Base-by-base conservation (phyloP, 2,329 filamentous ascomycete species). In the Fusarium liriodendri region DNA sequence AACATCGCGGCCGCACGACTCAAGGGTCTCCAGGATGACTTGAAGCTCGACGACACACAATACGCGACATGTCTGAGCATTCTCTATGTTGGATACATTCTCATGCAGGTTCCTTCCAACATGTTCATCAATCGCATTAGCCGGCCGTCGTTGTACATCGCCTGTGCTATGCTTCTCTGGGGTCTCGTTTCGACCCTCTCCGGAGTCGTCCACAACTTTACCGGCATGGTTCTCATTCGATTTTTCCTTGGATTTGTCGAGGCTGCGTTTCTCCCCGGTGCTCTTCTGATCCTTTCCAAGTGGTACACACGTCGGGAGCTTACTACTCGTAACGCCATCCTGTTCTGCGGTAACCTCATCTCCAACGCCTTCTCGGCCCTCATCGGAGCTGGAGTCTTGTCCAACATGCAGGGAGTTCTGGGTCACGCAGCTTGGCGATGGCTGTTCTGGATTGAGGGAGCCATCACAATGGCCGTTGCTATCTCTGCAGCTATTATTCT, bases 1-100 rank as follows among this genome's bases (percentile, higher is more conserved):
- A 92, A 93, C 80, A 92, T 93, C 71, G 91, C 91, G 3, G 87
- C 91, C 1, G 92, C 92, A 2, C 87, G 89, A 25, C 85, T 94
- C 62, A 89, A 90, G 78, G 91, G 91, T 7, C 83, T 94, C 22
- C 88, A 92, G 66, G 84, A 85, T 10, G 92, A 93, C 61, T 82
- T 93, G 25, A 79, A 84, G 2, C 84, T 93, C 70, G 81, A 81
- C 45, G 83, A 89, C 74, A 87, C 86, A 4, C 84, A 94, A 79
- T 93, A 93, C 78, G 87, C 90, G 66, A 91, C 90, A 4, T 90
- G 89, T 66, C 82, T 91, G 54, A 87, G 85, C 70, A 92, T 93
- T 65, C 82, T 93, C 25, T 93, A 93, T 78, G 89, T 91, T 18
- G 90, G 90, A 16, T 92, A 92, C 80, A 87, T 92, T 62, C 83